Conservation (phyloP, 2,329 filamentous ascomycete species). For the Magnaporthiopsis rhizophila region DNA sequence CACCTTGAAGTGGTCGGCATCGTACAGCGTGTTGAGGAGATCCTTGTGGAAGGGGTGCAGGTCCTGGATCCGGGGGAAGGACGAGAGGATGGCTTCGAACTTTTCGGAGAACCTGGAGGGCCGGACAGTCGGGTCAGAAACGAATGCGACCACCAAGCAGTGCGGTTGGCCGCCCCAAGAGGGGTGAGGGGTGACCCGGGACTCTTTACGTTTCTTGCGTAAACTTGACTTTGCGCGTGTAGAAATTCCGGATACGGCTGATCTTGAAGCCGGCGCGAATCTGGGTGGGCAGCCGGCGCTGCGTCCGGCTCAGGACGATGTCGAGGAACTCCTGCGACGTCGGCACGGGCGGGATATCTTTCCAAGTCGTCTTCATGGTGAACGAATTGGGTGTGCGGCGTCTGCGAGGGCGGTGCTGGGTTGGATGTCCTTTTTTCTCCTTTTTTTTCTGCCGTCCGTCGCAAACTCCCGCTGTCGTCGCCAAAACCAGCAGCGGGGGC, state of each 20-base stretch:
- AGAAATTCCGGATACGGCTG: slow-evolving; percentile 84
- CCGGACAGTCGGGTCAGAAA: neutral
- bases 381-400: neutral
- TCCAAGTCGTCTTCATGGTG: slow-evolving; percentile 32
- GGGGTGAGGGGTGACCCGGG: no score
- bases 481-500: neutral
- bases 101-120: slow-evolving; percentile 66
- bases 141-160: neutral
- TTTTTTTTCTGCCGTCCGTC: slow-evolving; percentile 4
- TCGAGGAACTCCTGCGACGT: slow-evolving; percentile 94
- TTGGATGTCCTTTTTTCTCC: neutral
- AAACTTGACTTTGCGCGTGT: slow-evolving; percentile 97
- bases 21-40: slow-evolving; percentile 95
- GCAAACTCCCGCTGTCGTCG: slow-evolving; percentile 1
- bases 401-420: neutral
- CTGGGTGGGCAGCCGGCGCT: slow-evolving; percentile 79
- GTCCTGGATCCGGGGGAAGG: slow-evolving; percentile 86
- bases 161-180: neutral
- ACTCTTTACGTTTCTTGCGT: slow-evolving; percentile 67
- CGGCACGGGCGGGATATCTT: slow-evolving; percentile 79
- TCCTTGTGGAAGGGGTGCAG: slow-evolving; percentile 86
- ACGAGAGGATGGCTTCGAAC: slow-evolving; percentile 80
- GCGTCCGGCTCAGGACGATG: slow-evolving; percentile 89
- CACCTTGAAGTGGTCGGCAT: slow-evolving; percentile 96
- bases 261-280: slow-evolving; percentile 96